These are phyloP conservation scores for Backusella tuberculispora DNA, from an alignment of 192 early-diverging fungal genomes.

Conservation along the genomic window DNA sequence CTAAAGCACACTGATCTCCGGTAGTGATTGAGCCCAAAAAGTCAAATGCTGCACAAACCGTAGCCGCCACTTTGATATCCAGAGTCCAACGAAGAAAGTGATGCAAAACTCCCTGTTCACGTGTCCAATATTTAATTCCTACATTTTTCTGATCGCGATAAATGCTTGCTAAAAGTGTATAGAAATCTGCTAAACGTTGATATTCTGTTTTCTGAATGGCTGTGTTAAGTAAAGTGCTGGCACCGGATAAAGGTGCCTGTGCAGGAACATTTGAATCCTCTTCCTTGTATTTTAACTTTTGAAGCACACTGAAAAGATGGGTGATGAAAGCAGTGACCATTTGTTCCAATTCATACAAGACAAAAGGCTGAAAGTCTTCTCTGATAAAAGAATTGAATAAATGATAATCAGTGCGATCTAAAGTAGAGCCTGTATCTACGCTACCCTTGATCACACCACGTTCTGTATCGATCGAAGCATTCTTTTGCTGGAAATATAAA, in stretches of 20 bases:
- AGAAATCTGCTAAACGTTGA: conserved; percentile 68
- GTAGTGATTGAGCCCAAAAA: conserved; percentile 84
- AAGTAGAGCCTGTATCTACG: background rate
- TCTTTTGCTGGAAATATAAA: conserved; percentile 47
- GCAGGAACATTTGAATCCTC: conserved; percentile 58
- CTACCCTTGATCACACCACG: background rate
- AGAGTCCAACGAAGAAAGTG: conserved; percentile 69
- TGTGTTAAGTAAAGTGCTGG: conserved; percentile 6
- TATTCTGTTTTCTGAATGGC: conserved; percentile 19
- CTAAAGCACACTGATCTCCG: conserved; percentile 67
- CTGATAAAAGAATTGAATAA: conserved; percentile 24
- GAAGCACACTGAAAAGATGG: conserved; percentile 59
- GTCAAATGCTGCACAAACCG: conserved; percentile 75
- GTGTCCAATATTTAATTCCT: conserved; percentile 72
- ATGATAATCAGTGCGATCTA: background rate
- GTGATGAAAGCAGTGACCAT: conserved; percentile 57
- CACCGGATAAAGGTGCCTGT: conserved; percentile 12
- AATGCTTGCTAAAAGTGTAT: conserved; percentile 71
- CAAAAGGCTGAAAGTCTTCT: conserved; percentile 49
- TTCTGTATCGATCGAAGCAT: conserved; percentile 1
- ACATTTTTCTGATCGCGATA: conserved; percentile 79
- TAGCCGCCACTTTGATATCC: conserved; percentile 60
- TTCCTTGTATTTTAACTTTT: conserved; percentile 68
- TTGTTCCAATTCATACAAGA: conserved; percentile 57
- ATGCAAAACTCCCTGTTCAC: conserved; percentile 55